Percentiles rank a stretch among this genome's conserved stretches.
Conservation (phyloP, 2,329 filamentous ascomycete species). For the Rutstroemia sydowiana region DNA sequence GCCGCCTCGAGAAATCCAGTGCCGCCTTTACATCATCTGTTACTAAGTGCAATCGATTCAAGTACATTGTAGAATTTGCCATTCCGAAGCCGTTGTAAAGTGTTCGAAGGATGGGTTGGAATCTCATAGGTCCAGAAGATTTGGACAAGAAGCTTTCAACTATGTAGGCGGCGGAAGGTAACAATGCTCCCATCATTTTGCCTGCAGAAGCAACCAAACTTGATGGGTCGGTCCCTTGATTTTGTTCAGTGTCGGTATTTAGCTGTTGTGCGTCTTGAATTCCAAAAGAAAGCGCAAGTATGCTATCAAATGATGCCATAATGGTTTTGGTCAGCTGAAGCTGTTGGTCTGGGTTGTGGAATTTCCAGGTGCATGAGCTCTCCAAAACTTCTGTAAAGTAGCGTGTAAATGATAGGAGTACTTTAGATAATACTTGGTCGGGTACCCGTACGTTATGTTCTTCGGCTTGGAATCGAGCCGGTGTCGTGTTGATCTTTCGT, state of each 20-base stretch:
- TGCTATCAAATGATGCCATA: slow-evolving; percentile 60
- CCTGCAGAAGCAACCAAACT: too few relatives aligned
- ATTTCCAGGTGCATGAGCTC: slow-evolving; percentile 80
- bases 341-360: slow-evolving; percentile 59
- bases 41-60: slow-evolving; percentile 46
- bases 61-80: slow-evolving; percentile 54
- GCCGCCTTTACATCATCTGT: slow-evolving; percentile 57
- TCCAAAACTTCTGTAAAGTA: slow-evolving; percentile 78
- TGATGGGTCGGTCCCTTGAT: background rate
- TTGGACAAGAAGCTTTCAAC: slow-evolving; percentile 68
- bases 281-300: slow-evolving; percentile 67
- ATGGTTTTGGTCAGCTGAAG: slow-evolving; percentile 62
- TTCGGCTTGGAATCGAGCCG: slow-evolving; percentile 38
- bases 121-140: slow-evolving; percentile 61
- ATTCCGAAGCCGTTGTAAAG: slow-evolving; percentile 55
- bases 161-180: slow-evolving; percentile 67
- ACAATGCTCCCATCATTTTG: slow-evolving; percentile 40
- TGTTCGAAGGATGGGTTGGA: slow-evolving; percentile 68
- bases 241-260: background rate
- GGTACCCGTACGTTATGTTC: slow-evolving; percentile 65
- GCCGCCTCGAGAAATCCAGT: slow-evolving; percentile 57
- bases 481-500: slow-evolving; percentile 42
- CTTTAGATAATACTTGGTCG: slow-evolving; percentile 66
- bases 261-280: slow-evolving; percentile 52
- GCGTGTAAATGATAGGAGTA: slow-evolving; percentile 65